These are phyloP conservation scores for Aspergillus heteromorphus DNA, from an alignment of 495 filamentous ascomycete species.

Conservation along the genomic window DNA sequence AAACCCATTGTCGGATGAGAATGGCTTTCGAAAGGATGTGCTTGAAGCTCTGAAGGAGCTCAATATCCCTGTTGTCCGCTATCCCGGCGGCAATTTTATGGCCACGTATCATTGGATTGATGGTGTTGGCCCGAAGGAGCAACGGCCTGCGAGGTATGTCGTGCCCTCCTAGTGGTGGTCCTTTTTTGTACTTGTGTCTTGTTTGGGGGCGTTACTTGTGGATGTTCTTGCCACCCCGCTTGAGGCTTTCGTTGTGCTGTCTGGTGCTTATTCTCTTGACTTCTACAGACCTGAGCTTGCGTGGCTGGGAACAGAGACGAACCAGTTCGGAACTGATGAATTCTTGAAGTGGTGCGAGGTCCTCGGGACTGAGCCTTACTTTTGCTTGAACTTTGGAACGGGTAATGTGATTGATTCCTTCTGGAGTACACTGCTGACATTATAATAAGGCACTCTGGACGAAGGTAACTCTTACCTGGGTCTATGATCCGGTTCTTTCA, in stretches of 20 bases:
- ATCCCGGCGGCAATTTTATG: constrained; percentile 76
- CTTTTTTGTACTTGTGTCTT: background rate
- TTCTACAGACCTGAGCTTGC: constrained; percentile 61
- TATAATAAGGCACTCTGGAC: constrained; percentile 54
- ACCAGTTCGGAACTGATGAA: constrained; percentile 77
- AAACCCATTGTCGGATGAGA: constrained; percentile 62
- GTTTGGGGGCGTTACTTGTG: background rate
- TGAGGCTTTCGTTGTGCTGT: background rate
- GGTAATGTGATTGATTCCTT: constrained; percentile 12
- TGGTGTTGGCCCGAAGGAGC: constrained; percentile 65
- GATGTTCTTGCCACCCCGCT: background rate
- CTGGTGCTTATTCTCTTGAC: background rate
- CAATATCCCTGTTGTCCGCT: constrained; percentile 67
- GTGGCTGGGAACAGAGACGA: constrained; percentile 68
- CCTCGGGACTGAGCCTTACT: constrained; percentile 65
- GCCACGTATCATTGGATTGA: constrained; percentile 83
- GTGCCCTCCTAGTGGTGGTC: background rate
- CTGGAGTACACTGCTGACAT: background rate
- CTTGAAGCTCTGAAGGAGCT: constrained; percentile 63
- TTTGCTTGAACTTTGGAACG: constrained; percentile 73
- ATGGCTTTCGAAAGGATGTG: constrained; percentile 74
- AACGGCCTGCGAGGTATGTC: constrained; percentile 50
- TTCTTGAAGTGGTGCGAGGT: constrained; percentile 74
- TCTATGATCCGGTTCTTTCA: background rate
- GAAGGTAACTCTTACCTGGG: constrained; percentile 43